Evolutionary conservation across 345 rosid species (phyloP), one percentile per base, ranked within the genome.

Genomic region (Salix caprea): DNA sequence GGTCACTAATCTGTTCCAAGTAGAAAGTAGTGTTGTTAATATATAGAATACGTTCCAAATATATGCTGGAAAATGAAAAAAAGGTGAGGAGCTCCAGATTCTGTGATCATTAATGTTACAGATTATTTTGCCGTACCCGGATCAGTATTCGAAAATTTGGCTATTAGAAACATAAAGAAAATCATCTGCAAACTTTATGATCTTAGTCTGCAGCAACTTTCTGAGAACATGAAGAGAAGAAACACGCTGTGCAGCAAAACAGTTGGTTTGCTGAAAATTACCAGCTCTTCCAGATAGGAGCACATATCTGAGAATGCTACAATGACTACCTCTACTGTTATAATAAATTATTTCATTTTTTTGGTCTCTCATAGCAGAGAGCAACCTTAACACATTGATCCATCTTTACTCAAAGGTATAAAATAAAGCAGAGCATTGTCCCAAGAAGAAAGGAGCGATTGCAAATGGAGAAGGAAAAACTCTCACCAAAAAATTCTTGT

Each of bases 401-500:
- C 61, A 60, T 37, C 71, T 50, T 40, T 50, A 16, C 32, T 34
- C 28, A 50, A 68, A 77, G 28, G 36, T 21, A 60, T 23, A 39
- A 79, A 71, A 73, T 23, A 70, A 42, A 34, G 14, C 61, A 75
- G 72, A 70, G 32, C 18, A 26, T 67, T 56, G 30, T 50, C 66
- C 54, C 54, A 15, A 24, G 13, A 56, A 32, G n/a, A 37, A 50
- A 48, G 75, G 60, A 2, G 62, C 42, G 28, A 56, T 37, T 30
- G 44, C 48, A 54, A 39, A 77, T 40, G 77, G 37, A 40, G 68
- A 68, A 32, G 14, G 46, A 73, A 7, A 37, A 50, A 65, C 48
- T 76, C 34, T 88, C 75, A 94, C 99, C 12, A 95, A 91, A 85
- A 88, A 94, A 73, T 96, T 96, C 85, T 84, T 79, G 88, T 96